Evolutionary conservation across 2,329 filamentous ascomycete genomes (phyloP).

Genomic region (Fusarium dlaminii): DNA sequence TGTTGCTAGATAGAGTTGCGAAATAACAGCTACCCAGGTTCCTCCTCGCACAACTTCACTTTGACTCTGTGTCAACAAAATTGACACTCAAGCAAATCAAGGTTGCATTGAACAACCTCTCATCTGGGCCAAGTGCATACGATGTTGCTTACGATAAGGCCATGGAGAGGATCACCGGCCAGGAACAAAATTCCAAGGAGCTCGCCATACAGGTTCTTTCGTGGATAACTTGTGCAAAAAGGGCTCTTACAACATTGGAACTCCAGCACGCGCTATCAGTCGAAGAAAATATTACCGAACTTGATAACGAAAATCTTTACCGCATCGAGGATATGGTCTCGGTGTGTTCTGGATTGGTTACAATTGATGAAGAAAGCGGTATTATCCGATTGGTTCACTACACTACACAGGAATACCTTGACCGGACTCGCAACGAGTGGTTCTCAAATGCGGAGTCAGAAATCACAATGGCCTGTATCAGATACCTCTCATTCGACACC

Average conservation of each 20-base stretch:
- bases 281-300: neutral
- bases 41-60: neutral
- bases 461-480: neutral
- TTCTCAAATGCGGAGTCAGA: accelerated
- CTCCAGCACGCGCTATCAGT: neutral
- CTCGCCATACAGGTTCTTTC: neutral
- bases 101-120: neutral
- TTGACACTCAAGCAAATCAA: accelerated
- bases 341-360: neutral
- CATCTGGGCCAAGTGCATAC: accelerated
- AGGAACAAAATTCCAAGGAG: accelerated
- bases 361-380: accelerated
- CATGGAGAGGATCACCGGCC: neutral
- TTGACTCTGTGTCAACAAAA: accelerated
- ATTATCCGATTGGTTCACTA: neutral
- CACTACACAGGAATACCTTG: neutral
- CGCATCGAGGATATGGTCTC: accelerated
- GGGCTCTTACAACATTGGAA: accelerated
- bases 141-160: neutral
- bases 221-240: neutral
- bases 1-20: too few relatives aligned
- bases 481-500: accelerated
- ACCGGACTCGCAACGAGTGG: neutral
- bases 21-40: neutral
- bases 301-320: neutral